Evolutionary conservation across 1,139 yeast species (phyloP), one percentile per base, ranked within the genome.

Genomic region (Meyerozyma athensensis): DNA sequence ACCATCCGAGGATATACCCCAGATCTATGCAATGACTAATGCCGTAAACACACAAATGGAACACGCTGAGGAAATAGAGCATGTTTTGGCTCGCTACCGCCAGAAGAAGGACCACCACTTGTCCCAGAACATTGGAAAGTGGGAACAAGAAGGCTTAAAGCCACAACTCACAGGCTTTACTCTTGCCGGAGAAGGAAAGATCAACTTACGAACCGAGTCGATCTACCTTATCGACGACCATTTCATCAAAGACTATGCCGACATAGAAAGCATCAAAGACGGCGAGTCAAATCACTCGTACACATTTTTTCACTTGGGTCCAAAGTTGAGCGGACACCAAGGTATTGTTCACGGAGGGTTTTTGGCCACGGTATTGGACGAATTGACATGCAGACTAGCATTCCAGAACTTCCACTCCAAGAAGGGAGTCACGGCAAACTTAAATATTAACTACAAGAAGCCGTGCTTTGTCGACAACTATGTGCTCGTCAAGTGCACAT

Each of bases 261-360:
- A 35, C n/a, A 39, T 46, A 14, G 33, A 12, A 7, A 19, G 16
- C 28, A 19, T 42, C 13, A 22, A 20, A 26, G 36, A 34, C 3
- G 34, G 34, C 30, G 43, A 42, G 18, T 43, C 38, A 16, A 65
- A 61, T 42, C 60, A 56, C 41, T 49, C 64, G 21, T 41, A 64
- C 30, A 72, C 77, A 0, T 65, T 74, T 36, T 66, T 72, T 50
- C 68, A 64, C 36, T 52, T 76, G 28, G 81, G 80, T 2, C 51
- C 61, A 7, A 55, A 58, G 40, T 55, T 75, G 17, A 63, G 76
- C 0, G 79, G 79, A 1, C 81, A 76, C 50, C 56, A 61, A 9
- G 70, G 70, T 4, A 71, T 75, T 5, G 66, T 75, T n/a, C 81
- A 75, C 48, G 81, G 81, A 1, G 81, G 81, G 0, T 59, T 75